Percentiles rank a stretch among this genome's conserved stretches.
Evolutionary conservation across 2,329 filamentous ascomycete species (phyloP).

Genomic region (Karstenula rhodostoma): DNA sequence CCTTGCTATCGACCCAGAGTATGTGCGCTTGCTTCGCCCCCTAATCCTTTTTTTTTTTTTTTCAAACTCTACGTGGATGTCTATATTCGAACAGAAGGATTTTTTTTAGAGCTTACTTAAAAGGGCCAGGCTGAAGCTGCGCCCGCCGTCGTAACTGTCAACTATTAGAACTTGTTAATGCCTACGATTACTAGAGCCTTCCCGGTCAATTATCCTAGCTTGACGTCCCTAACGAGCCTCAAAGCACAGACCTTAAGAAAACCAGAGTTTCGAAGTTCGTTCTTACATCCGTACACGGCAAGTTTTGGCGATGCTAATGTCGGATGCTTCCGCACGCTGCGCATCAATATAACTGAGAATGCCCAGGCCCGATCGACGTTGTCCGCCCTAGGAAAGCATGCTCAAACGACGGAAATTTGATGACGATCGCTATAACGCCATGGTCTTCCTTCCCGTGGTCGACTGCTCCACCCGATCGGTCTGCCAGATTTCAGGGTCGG

Average conservation of each 20-base stretch:
- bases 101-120: not conserved
- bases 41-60: too few species aligned
- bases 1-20: not conserved
- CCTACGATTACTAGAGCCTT: not conserved
- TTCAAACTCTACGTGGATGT: not conserved
- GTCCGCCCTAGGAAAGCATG: not conserved
- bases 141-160: not conserved
- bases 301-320: not conserved
- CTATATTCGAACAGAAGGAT: not conserved
- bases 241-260: not conserved
- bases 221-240: not conserved
- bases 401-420: not conserved
- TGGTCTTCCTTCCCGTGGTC: not conserved
- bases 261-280: not conserved
- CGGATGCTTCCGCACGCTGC: not conserved
- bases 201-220: not conserved
- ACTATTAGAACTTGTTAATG: not conserved
- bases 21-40: not conserved
- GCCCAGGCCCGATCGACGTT: not conserved
- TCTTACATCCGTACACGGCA: not conserved
- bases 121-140: constrained; percentile 2
- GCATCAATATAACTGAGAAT: not conserved
- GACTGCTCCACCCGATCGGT: not conserved
- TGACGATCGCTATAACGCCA: constrained; percentile 1
- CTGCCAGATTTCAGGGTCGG: not conserved